Conservation (phyloP, 805 yeast genomes). For the Candida gorgasii region DNA sequence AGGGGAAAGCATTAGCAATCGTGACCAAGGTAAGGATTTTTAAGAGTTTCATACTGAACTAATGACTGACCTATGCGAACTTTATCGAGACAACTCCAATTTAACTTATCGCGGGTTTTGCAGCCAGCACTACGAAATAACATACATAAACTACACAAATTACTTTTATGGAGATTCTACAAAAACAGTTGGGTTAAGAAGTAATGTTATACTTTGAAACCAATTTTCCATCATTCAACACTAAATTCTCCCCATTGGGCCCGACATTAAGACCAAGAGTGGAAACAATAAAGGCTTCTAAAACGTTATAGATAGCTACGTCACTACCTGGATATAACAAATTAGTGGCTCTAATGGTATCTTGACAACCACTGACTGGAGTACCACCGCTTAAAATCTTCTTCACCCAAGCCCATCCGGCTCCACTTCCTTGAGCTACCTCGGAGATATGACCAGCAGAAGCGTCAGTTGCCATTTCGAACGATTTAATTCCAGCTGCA, state of each 20-base stretch:
- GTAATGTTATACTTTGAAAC: no score
- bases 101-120: no score
- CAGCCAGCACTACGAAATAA: not conserved
- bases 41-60: not conserved
- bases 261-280: conserved; percentile 20
- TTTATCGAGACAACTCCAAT: not conserved
- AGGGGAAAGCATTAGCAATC: conserved; percentile 13
- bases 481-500: conserved; percentile 23
- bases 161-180: no score
- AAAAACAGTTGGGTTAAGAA: no score
- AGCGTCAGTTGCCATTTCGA: conserved; percentile 24
- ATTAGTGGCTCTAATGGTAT: conserved; percentile 50
- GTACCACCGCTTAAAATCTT: conserved; percentile 34
- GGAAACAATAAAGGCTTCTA: conserved; percentile 18
- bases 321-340: conserved; percentile 47
- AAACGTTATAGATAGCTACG: conserved; percentile 36
- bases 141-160: no score
- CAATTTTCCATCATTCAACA: not conserved
- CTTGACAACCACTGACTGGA: conserved; percentile 49
- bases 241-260: conserved; percentile 29
- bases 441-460: conserved; percentile 27
- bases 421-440: conserved; percentile 17
- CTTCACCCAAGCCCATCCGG: conserved; percentile 20
- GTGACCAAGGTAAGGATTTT: conserved; percentile 2
- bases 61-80: not conserved